Conservation (phyloP, 805 yeast species). For the Komagataella populi region DNA sequence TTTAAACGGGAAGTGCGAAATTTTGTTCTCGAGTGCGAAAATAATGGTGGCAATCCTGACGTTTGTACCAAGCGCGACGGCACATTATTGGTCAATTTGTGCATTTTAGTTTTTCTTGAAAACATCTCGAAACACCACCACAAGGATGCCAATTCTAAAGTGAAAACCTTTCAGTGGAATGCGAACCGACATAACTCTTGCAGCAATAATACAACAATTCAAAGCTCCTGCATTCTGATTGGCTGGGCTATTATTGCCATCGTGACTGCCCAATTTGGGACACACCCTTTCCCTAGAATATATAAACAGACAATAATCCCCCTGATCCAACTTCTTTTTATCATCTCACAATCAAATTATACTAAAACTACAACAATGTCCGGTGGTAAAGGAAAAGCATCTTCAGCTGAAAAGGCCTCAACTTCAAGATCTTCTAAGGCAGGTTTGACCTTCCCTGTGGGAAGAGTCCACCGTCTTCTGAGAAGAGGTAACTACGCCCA, state of each 20-base stretch:
- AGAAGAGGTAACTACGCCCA: constrained; percentile 98
- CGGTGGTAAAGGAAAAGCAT: constrained; percentile 89
- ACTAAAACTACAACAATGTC: constrained; percentile 22
- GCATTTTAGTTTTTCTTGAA: background rate
- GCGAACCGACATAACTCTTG: constrained; percentile 2
- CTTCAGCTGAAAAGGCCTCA: constrained; percentile 87
- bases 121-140: background rate
- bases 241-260: background rate
- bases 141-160: background rate
- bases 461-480: constrained; percentile 94
- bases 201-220: background rate
- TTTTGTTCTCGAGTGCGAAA: constrained; percentile 4
- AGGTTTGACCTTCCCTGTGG: constrained; percentile 98
- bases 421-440: constrained; percentile 98
- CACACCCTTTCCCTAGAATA: background rate
- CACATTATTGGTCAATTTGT: constrained; percentile 4
- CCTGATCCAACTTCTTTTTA: background rate
- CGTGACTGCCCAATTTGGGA: background rate
- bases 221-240: background rate
- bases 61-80: constrained; percentile 9
- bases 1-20: background rate
- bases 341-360: background rate
- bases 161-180: constrained; percentile 1
- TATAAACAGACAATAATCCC: constrained; percentile 1
- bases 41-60: constrained; percentile 6